phyloP scores from a whole-genome alignment of 2,329 filamentous ascomycete genomes.

The Fusarium sp. region DNA sequence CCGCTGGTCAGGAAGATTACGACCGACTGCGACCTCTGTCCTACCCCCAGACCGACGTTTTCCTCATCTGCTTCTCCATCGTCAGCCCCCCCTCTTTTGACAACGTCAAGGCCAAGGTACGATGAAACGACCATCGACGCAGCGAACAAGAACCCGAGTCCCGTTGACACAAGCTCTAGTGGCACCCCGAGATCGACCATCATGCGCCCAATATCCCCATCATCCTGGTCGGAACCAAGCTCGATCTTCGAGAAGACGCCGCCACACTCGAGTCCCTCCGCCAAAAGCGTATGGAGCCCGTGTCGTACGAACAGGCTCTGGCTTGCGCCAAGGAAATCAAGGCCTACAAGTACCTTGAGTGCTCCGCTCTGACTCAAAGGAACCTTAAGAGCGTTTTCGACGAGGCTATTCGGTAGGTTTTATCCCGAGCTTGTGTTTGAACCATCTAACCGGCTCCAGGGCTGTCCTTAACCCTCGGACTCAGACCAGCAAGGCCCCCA shows the following conservation, averaged over 20 bases:
- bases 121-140: conserved; percentile 37
- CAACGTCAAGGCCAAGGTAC: conserved; percentile 98
- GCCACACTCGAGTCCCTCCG: conserved; percentile 84
- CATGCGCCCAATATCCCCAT: conserved; percentile 96
- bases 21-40: conserved; percentile 94
- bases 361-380: conserved; percentile 94
- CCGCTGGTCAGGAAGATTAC: conserved; percentile 98
- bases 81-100: conserved; percentile 98
- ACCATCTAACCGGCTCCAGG: conserved; percentile 57
- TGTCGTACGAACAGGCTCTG: conserved; percentile 92
- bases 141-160: conserved; percentile 1
- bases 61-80: conserved; percentile 98
- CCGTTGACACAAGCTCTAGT: conserved; percentile 64
- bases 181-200: conserved; percentile 97
- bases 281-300: conserved; percentile 96
- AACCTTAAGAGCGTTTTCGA: conserved; percentile 99
- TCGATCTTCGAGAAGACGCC: conserved; percentile 92
- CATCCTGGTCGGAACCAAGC: conserved; percentile 96
- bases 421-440: neutral
- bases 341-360: conserved; percentile 97
- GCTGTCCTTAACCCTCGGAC: conserved; percentile 78
- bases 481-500: conserved; percentile 63
- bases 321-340: conserved; percentile 92
- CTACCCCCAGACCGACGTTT: conserved; percentile 98
- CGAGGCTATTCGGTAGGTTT: conserved; percentile 90